A percentile compares a stretch with the other conserved stretches of the same genome.
Conservation (phyloP, 31 red algal species). For the Asparagopsis taxiformis region DNA sequence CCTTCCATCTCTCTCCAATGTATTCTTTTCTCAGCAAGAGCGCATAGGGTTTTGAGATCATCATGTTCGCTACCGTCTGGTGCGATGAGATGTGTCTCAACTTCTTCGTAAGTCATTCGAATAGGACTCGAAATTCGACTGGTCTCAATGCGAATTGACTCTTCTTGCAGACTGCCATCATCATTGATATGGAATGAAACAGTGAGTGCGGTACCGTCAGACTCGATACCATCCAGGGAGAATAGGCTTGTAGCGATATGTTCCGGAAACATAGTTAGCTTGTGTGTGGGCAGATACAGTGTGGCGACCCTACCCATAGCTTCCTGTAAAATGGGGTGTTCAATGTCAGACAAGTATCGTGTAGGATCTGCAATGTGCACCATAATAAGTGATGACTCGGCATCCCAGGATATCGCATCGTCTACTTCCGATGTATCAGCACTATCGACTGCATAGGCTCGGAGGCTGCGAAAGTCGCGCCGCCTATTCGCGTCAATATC, state of each 20-base stretch:
- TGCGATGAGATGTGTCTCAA: constrained; percentile 22
- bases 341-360: constrained; percentile 27
- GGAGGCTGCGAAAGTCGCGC: constrained; percentile 48
- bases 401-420: constrained; percentile 78
- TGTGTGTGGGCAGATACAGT: constrained; percentile 72
- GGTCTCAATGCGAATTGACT: constrained; percentile 26
- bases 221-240: constrained; percentile 38
- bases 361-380: constrained; percentile 81
- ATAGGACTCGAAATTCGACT: constrained; percentile 43
- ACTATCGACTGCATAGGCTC: constrained; percentile 69
- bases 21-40: constrained; percentile 13
- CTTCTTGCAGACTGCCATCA: constrained; percentile 51
- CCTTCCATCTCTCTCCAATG: constrained; percentile 66
- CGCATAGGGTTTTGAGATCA: neutral
- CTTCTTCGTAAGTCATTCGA: constrained; percentile 68
- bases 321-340: constrained; percentile 45
- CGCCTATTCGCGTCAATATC: constrained; percentile 33
- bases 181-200: constrained; percentile 64
- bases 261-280: constrained; percentile 78
- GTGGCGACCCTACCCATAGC: constrained; percentile 58
- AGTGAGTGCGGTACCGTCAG: constrained; percentile 57
- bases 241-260: constrained; percentile 44
- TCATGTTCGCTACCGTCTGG: constrained; percentile 3
- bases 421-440: constrained; percentile 81
- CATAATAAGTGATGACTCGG: constrained; percentile 32